Conservation (phyloP, 2,329 filamentous ascomycete genomes). For the Blumeriella jaapii region DNA sequence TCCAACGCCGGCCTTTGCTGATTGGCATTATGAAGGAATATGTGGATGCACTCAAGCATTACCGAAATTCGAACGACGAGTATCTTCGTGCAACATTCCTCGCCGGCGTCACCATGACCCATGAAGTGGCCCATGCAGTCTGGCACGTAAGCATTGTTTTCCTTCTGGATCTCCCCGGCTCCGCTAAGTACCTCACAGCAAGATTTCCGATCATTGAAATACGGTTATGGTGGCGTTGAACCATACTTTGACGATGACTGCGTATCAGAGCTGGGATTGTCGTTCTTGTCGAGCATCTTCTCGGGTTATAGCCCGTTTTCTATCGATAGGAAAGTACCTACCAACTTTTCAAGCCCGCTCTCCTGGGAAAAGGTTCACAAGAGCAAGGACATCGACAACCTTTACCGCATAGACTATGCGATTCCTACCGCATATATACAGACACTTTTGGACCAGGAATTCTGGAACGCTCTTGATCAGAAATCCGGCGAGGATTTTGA, state of each 20-base stretch:
- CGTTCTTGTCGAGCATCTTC: conserved; percentile 19
- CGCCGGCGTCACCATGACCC: conserved; percentile 20
- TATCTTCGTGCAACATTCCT: conserved; percentile 18
- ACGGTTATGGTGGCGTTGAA: conserved; percentile 8
- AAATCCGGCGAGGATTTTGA: neutral
- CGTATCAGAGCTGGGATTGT: conserved; percentile 16
- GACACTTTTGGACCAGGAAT: conserved; percentile 1
- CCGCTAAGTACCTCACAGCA: conserved; percentile 1
- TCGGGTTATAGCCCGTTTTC: conserved; percentile 13
- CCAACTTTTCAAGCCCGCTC: conserved; percentile 4
- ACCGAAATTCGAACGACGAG: conserved; percentile 9
- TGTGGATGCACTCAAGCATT: conserved; percentile 13
- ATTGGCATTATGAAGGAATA: conserved; percentile 19
- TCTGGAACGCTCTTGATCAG: conserved; percentile 5
- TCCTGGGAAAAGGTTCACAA: neutral
- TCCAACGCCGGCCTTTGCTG: conserved; percentile 12
- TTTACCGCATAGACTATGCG: conserved; percentile 3
- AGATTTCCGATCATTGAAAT: conserved; percentile 14
- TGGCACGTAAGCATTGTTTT: conserved; percentile 7
- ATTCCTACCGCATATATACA: conserved; percentile 5
- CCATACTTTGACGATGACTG: conserved; percentile 16
- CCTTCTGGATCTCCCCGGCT: neutral
- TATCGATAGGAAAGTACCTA: conserved; percentile 1
- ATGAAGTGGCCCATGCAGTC: conserved; percentile 22
- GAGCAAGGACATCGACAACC: neutral